Evolutionary conservation across 2,329 filamentous ascomycete genomes (phyloP).

Genomic region (Metarhizium brunneum): DNA sequence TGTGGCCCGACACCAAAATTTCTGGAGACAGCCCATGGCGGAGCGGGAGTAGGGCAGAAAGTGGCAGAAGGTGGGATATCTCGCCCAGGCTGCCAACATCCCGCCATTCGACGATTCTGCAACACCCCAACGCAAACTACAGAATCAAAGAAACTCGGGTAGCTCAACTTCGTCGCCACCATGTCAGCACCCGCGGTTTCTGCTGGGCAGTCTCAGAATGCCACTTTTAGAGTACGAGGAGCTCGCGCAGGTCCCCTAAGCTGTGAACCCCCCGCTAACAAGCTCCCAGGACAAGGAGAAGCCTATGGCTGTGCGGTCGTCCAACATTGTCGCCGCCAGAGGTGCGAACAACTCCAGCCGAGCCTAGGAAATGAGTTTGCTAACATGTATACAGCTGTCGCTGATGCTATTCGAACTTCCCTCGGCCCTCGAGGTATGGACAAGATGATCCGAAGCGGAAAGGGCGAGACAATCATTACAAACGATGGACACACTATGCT

Average conservation of each 20-base stretch:
- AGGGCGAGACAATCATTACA: slow-evolving; percentile 96
- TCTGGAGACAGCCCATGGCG: slow-evolving; percentile 19
- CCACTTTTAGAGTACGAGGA: slow-evolving; percentile 45
- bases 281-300: slow-evolving; percentile 75
- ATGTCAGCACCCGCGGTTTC: slow-evolving; percentile 33
- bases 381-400: slow-evolving; percentile 56
- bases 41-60: slow-evolving; percentile 26
- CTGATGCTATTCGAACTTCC: slow-evolving; percentile 95
- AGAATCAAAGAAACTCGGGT: slow-evolving; percentile 15
- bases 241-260: slow-evolving; percentile 16
- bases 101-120: slow-evolving; percentile 11
- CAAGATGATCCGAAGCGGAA: slow-evolving; percentile 97
- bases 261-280: slow-evolving; percentile 27
- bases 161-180: slow-evolving; percentile 30
- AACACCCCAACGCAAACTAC: slow-evolving; percentile 22
- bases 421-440: slow-evolving; percentile 96
- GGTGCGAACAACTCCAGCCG: slow-evolving; percentile 43
- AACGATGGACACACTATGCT: slow-evolving; percentile 99
- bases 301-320: slow-evolving; percentile 90
- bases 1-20: slow-evolving; percentile 30
- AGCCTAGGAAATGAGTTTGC: neutral
- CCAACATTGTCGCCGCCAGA: slow-evolving; percentile 95
- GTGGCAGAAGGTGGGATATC: slow-evolving; percentile 27
- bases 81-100: slow-evolving; percentile 21
- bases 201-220: slow-evolving; percentile 35